Conservation (phyloP, 345 rosid species). For the Eucalyptus rudis region DNA sequence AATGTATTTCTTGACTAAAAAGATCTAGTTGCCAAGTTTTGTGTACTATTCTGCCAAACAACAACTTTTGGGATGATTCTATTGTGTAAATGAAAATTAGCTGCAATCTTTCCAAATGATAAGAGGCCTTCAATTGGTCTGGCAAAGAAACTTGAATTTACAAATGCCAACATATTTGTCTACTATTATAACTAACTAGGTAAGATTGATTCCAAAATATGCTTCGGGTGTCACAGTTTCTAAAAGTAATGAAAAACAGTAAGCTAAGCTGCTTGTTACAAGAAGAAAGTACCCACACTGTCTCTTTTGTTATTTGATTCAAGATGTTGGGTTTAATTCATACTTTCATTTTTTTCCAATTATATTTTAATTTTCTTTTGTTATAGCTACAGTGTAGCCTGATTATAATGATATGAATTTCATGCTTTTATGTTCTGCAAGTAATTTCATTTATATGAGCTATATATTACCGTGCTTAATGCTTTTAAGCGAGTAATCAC, state of each 20-base stretch:
- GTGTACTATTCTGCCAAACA: background rate
- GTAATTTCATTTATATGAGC: too few species aligned
- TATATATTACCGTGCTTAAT: too few species aligned
- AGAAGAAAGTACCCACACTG: conserved; percentile 39
- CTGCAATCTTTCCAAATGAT: background rate
- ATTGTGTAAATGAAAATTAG: background rate
- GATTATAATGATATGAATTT: too few species aligned
- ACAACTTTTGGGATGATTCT: background rate
- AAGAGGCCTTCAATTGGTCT: background rate
- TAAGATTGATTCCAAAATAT: background rate
- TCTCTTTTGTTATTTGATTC: conserved; percentile 10
- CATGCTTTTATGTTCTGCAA: too few species aligned
- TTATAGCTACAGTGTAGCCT: rapidly evolving
- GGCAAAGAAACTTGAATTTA: background rate
- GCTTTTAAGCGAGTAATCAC: too few species aligned
- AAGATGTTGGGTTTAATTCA: too few species aligned
- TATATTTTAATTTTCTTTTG: too few species aligned
- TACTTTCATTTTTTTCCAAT: too few species aligned
- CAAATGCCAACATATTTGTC: background rate
- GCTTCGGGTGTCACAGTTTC: background rate
- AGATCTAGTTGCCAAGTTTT: background rate
- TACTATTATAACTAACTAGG: background rate
- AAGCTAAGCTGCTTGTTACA: background rate
- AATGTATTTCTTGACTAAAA: background rate
- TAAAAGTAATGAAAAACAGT: background rate